Percentiles rank a stretch among this genome's conserved stretches.
These are phyloP conservation scores for Trametes cingulata DNA, from an alignment of 768 basidiomycete genomes.

Conservation along the genomic window DNA sequence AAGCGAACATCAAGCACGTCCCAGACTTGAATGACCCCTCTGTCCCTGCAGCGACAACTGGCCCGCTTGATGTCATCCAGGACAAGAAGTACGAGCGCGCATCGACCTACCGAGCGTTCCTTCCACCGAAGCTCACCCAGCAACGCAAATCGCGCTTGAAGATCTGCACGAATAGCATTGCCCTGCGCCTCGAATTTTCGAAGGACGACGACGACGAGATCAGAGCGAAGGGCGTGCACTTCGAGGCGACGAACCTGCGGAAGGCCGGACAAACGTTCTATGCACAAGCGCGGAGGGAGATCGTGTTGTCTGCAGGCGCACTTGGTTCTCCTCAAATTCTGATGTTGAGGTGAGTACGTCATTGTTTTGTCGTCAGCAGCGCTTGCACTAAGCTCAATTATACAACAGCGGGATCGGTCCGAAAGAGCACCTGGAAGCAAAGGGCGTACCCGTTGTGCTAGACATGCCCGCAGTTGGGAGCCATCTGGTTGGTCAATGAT, in stretches of 20 bases:
- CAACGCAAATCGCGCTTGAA: conserved; percentile 15
- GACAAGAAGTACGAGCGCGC: conserved; percentile 16
- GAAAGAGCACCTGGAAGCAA: conserved; percentile 17
- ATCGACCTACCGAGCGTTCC: conserved; percentile 26
- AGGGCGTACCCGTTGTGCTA: conserved; percentile 22
- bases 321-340: conserved; percentile 40
- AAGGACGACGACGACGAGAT: neutral
- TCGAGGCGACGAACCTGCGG: conserved; percentile 5
- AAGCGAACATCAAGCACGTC: conserved; percentile 15
- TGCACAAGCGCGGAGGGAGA: conserved; percentile 21
- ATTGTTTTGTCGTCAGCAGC: neutral
- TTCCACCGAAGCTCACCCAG: conserved; percentile 12
- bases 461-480: conserved; percentile 31
- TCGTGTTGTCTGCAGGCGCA: conserved; percentile 28
- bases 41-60: conserved; percentile 13
- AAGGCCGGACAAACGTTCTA: neutral
- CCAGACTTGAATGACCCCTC: conserved; percentile 24
- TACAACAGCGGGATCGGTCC: conserved; percentile 28
- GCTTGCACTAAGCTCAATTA: neutral
- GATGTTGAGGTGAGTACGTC: conserved; percentile 30
- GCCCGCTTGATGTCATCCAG: conserved; percentile 20
- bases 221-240: neutral
- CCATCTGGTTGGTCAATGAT: conserved; percentile 17
- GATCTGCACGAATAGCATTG: conserved; percentile 24
- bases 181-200: neutral